These are phyloP conservation scores for Candida glaebosa DNA, from an alignment of 805 yeast genomes.

Conservation along the genomic window DNA sequence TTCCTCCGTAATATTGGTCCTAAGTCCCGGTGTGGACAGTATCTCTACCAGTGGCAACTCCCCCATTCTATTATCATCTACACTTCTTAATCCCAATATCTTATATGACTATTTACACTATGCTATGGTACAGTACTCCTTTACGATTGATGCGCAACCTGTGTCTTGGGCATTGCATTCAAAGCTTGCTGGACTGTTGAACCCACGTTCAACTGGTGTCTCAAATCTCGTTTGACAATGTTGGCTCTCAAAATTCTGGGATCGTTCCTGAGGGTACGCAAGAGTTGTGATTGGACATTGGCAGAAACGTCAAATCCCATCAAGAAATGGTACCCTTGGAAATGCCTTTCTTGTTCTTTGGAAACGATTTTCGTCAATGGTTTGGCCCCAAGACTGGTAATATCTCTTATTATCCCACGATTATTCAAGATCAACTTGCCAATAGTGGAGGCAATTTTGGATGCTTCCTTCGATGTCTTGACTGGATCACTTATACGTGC, in stretches of 20 bases:
- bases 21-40: too few species aligned
- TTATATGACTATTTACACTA: not conserved
- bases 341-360: conserved; percentile 84
- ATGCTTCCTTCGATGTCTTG: conserved; percentile 38
- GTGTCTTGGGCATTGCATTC: conserved; percentile 10
- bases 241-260: conserved; percentile 86
- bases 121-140: too few species aligned
- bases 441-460: conserved; percentile 52
- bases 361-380: conserved; percentile 77
- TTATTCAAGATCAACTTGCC: conserved; percentile 81
- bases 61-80: too few species aligned
- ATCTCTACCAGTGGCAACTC: too few species aligned
- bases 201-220: conserved; percentile 51
- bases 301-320: conserved; percentile 85
- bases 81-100: too few species aligned
- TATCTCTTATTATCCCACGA: conserved; percentile 89
- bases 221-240: conserved; percentile 60
- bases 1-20: too few species aligned
- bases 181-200: conserved; percentile 50
- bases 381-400: conserved; percentile 74
- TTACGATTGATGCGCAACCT: too few species aligned
- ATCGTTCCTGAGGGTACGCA: conserved; percentile 76
- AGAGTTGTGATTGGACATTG: conserved; percentile 80
- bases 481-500: conserved; percentile 71
- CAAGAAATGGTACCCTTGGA: conserved; percentile 84